Base-by-base conservation (phyloP, 169 alveolate species). In the Perkinsus chesapeaki region DNA sequence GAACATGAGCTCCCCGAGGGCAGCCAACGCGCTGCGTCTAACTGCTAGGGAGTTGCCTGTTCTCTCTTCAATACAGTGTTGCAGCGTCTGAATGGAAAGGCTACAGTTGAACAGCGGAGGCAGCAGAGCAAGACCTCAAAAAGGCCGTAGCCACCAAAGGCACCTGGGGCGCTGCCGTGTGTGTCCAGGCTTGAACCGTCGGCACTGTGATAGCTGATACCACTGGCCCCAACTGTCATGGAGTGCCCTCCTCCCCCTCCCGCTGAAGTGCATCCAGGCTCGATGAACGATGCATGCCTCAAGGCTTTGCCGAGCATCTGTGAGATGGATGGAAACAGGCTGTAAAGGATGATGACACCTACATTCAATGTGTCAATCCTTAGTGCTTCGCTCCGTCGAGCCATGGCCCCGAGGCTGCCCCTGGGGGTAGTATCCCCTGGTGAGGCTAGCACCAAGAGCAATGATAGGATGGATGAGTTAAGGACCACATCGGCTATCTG, bases 1-100 rank as follows among this genome's bases (percentile, higher is more conserved):
- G 95, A 97, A 97, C 93, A 97, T 93, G 95, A 96, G 97, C 93
- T 97, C 99, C 34, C 99, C 99, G 0, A 97, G 93, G 39, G 99
- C 97, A 27, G 98, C 98, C 20, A 96, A 95, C 19, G 98, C 98
- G 94, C 96, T 95, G 93, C 96, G 95, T 48, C 96, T 94, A 36
- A 97, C 96, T 73, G 94, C 95, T 73, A 96, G 97, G n/a, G 95
- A 95, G 93, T 96, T 95, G 37, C 96, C 97, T 48, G 94, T 95
- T 39, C 96, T 92, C 31, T 92, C 93, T 73, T 97, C 98, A 39
- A 95, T 60, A 34, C 82, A 60, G 37, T 60, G 82, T 34, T 60
- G 82, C 23, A 60, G 31, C 82, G 27, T 23, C 82, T 60, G 31
- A 60, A 60, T 27, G 7, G 82, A 23, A 1, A 34, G 82, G 7